These are phyloP conservation scores for Pulicaria dysenterica DNA, from an alignment of 129 eudicot genomes.

Conservation along the genomic window DNA sequence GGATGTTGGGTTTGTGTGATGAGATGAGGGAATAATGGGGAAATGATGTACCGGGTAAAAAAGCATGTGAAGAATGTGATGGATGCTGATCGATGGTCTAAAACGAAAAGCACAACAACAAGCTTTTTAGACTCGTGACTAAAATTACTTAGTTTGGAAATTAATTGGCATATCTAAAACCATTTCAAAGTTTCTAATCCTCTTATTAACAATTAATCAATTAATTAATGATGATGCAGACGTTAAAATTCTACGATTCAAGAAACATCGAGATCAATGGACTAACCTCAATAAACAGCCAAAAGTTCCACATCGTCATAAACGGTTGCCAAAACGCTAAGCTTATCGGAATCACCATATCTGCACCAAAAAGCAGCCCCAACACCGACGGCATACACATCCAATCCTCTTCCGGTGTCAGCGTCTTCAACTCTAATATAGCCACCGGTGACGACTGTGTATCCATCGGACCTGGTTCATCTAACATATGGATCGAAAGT, in stretches of 20 bases:
- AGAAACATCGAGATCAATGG: slow-evolving; percentile 44
- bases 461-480: slow-evolving; percentile 56
- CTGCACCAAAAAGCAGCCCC: slow-evolving; percentile 63
- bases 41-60: too few relatives aligned
- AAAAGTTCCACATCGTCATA: slow-evolving; percentile 49
- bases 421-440: slow-evolving; percentile 37
- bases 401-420: slow-evolving; percentile 35
- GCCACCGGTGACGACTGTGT: slow-evolving; percentile 58
- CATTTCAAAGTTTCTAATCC: too few relatives aligned
- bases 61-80: too few relatives aligned
- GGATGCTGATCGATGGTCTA: too few relatives aligned
- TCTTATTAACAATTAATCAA: neutral
- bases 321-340: slow-evolving; percentile 44
- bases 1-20: too few relatives aligned
- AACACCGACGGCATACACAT: slow-evolving; percentile 68
- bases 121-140: too few relatives aligned
- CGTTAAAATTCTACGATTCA: slow-evolving; percentile 38
- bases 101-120: too few relatives aligned
- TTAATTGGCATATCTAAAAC: too few relatives aligned
- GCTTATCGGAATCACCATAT: slow-evolving; percentile 40
- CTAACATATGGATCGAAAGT: slow-evolving; percentile 42
- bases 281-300: slow-evolving; percentile 56
- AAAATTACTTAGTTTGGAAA: too few relatives aligned
- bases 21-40: too few relatives aligned
- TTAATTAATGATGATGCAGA: slow-evolving; percentile 11